These are phyloP conservation scores for Epichloe coenophiala DNA, from an alignment of 2,329 filamentous ascomycete species.

Conservation along the genomic window DNA sequence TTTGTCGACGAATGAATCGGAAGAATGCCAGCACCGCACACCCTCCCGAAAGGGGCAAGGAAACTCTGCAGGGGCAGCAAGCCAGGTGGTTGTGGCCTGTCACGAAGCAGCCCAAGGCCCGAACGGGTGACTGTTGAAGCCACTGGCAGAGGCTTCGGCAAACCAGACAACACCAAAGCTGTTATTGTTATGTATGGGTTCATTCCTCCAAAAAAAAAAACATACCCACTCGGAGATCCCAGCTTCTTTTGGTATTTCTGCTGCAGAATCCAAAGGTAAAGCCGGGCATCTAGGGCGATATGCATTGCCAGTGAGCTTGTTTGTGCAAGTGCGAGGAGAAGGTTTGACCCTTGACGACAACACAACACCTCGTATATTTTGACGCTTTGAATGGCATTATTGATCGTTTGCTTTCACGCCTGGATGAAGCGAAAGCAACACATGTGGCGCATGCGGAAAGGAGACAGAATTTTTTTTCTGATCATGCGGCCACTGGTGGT, in stretches of 20 bases:
- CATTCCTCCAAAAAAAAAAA: background rate
- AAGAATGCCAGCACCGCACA: constrained; percentile 2
- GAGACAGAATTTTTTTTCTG: background rate
- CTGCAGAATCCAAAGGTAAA: background rate
- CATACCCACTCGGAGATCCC: background rate
- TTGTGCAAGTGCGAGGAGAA: no score
- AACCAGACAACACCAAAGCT: constrained; percentile 1
- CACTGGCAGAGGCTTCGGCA: background rate
- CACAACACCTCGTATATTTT: no score
- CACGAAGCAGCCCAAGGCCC: background rate
- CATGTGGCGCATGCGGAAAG: background rate
- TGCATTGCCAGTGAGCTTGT: background rate
- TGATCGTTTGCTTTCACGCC: no score
- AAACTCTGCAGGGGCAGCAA: background rate
- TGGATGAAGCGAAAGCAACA: no score
- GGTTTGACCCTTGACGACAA: no score
- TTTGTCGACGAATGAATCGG: constrained; percentile 4
- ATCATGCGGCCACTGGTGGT: background rate
- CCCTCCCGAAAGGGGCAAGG: constrained; percentile 1
- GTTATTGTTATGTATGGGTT: background rate
- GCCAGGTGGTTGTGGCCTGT: background rate
- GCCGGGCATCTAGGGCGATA: background rate
- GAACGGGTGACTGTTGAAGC: background rate
- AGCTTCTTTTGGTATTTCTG: background rate
- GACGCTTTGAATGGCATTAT: no score